These are phyloP conservation scores for Paralagenidium karlingii DNA, from an alignment of 352 stramenopile genomes.

Conservation along the genomic window DNA sequence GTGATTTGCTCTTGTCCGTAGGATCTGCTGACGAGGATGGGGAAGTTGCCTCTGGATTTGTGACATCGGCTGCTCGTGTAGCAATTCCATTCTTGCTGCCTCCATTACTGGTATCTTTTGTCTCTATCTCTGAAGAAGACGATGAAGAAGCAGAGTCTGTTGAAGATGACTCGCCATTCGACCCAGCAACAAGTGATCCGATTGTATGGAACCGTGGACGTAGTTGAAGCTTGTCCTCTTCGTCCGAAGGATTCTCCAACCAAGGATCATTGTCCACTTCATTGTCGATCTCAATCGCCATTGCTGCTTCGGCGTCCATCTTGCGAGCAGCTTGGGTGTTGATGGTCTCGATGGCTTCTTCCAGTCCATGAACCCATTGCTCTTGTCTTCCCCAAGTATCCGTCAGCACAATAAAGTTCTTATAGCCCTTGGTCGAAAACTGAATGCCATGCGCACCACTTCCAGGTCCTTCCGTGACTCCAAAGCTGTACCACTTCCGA, in stretches of 20 bases:
- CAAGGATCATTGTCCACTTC: constrained; percentile 51
- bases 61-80: no score
- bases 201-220: no score
- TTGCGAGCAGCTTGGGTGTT: constrained; percentile 37
- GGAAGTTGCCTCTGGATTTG: no score
- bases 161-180: no score
- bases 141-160: no score
- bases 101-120: no score
- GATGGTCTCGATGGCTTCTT: constrained; percentile 59
- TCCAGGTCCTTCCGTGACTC: constrained; percentile 55
- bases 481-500: constrained; percentile 83
- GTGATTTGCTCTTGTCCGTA: no score
- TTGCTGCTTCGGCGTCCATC: constrained; percentile 54
- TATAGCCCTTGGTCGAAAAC: constrained; percentile 83
- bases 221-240: no score
- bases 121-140: no score
- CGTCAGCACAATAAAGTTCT: constrained; percentile 77
- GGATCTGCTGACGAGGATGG: no score
- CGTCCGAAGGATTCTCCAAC: neutral
- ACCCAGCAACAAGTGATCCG: no score
- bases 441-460: constrained; percentile 76
- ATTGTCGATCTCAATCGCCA: constrained; percentile 83
- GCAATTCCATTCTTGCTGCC: no score
- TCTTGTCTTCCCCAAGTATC: constrained; percentile 80
- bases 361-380: constrained; percentile 78